Evolutionary conservation across 441 rosid genomes (phyloP).

Genomic region (Caryocar brasiliense): DNA sequence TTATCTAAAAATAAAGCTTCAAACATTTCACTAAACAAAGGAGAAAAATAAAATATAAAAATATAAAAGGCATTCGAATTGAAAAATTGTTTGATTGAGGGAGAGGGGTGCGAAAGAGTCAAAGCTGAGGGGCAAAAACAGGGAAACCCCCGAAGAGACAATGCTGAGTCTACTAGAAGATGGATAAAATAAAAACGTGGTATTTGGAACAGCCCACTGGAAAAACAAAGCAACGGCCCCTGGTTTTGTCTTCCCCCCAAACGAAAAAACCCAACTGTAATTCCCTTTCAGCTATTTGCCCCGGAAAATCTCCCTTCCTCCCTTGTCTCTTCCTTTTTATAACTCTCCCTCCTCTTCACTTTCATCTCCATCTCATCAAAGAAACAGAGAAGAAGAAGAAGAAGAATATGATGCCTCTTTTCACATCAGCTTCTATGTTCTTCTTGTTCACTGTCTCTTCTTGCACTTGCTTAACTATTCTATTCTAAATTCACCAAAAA

Average conservation of each 20-base stretch:
- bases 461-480: not conserved
- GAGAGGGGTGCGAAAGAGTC: not conserved
- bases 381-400: too few relatives aligned
- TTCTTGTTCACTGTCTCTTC: constrained; percentile 1
- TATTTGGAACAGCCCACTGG: constrained; percentile 73
- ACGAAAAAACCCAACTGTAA: constrained; percentile 22
- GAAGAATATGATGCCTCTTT: too few relatives aligned
- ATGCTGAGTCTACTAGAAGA: not conserved
- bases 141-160: not conserved
- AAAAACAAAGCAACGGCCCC: constrained; percentile 52
- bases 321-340: constrained; percentile 14
- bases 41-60: too few relatives aligned
- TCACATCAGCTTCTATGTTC: constrained; percentile 5
- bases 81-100: not conserved
- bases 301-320: not conserved
- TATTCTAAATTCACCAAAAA: not conserved
- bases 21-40: too few relatives aligned
- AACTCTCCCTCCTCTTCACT: not conserved
- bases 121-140: constrained; percentile 12
- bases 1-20: too few relatives aligned
- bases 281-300: constrained; percentile 16
- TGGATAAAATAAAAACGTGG: constrained; percentile 27
- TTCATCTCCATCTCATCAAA: not conserved
- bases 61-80: too few relatives aligned
- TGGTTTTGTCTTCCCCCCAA: constrained; percentile 49